Conservation (phyloP, 805 yeast species). For the Yarrowia sp. region DNA sequence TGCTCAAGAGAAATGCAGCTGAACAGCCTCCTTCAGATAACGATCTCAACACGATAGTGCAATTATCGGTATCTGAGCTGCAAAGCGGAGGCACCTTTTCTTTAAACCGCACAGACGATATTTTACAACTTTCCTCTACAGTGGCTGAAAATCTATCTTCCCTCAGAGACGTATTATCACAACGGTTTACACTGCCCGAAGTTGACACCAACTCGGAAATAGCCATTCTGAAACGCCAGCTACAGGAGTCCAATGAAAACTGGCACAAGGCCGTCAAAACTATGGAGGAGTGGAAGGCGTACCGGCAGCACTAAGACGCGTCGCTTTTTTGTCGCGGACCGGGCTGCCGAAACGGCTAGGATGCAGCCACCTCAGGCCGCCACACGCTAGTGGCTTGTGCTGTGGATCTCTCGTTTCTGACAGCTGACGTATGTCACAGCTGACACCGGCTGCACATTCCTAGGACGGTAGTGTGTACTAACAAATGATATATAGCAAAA, state of each 20-base stretch:
- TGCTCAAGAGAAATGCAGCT: constrained; percentile 24
- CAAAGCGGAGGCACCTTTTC: constrained; percentile 17
- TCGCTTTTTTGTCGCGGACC: neutral
- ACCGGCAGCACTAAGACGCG: constrained; percentile 4
- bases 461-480: too few relatives aligned
- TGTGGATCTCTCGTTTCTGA: constrained; percentile 2
- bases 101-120: neutral
- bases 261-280: constrained; percentile 35
- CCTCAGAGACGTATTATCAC: neutral
- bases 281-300: constrained; percentile 35
- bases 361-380: neutral
- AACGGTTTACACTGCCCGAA: constrained; percentile 8
- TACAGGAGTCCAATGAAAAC: constrained; percentile 31
- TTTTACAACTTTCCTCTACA: neutral
- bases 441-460: neutral
- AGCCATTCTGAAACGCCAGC: constrained; percentile 29
- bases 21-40: neutral
- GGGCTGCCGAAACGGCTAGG: constrained; percentile 10
- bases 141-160: neutral
- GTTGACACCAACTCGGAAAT: constrained; percentile 29
- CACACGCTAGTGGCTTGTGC: neutral
- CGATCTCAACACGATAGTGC: constrained; percentile 9
- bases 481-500: too few relatives aligned
- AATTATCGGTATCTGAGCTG: neutral
- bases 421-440: neutral